phyloP scores from a whole-genome alignment of 805 yeast species.

The Kodamaea nitidulidarum region DNA sequence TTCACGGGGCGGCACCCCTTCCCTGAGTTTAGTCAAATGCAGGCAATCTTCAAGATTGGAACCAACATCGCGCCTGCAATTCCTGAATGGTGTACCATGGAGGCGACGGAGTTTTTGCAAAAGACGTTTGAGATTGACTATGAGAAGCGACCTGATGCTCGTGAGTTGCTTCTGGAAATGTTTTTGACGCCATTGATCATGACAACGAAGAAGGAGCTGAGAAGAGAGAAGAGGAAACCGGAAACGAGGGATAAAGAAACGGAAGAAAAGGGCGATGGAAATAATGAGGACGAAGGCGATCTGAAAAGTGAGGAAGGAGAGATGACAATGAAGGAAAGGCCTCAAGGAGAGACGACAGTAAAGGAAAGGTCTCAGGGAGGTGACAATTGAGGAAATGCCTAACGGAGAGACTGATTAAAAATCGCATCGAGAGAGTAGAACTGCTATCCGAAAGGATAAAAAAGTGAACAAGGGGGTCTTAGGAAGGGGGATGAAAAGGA shows the following conservation, averaged over 20 bases:
- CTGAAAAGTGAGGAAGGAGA: background rate
- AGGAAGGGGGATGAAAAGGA: too few species aligned
- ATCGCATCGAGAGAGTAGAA: too few species aligned
- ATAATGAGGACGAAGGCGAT: background rate
- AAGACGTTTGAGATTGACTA: slow-evolving; percentile 74
- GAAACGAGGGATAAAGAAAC: background rate
- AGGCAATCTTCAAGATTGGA: slow-evolving; percentile 92
- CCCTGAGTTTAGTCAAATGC: slow-evolving; percentile 94
- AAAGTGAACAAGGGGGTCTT: too few species aligned
- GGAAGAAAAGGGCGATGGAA: background rate
- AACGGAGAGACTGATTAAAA: too few species aligned
- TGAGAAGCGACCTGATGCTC: slow-evolving; percentile 68
- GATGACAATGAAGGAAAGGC: background rate
- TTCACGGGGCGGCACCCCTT: slow-evolving; percentile 94
- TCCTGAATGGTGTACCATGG: slow-evolving; percentile 68
- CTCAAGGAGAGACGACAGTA: too few species aligned
- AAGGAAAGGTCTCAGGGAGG: too few species aligned
- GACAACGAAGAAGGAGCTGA: slow-evolving; percentile 9
- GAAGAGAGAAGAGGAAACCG: too few species aligned
- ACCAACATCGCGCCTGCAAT: slow-evolving; percentile 75
- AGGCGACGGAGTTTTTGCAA: slow-evolving; percentile 61
- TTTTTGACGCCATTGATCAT: slow-evolving; percentile 50
- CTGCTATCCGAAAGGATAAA: too few species aligned
- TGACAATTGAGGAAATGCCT: too few species aligned
- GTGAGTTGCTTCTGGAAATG: slow-evolving; percentile 60